Evolutionary conservation across 169 alveolate species (phyloP).

Genomic region (Plasmodium knowlesi): DNA sequence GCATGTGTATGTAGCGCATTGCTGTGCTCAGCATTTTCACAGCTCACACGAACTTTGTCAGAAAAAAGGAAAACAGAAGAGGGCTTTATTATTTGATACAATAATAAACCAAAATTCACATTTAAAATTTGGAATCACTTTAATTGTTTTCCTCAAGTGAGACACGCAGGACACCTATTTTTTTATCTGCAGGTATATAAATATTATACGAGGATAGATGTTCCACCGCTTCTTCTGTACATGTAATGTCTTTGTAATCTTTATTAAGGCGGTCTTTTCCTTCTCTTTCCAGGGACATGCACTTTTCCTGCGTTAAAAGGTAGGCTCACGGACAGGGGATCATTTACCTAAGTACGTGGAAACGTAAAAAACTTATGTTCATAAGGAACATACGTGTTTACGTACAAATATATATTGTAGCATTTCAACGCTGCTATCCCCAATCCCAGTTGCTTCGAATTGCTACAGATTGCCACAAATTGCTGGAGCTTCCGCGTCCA

Average conservation of each 20-base stretch:
- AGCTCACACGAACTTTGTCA: not conserved
- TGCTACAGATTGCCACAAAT: not conserved
- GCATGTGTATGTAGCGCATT: not conserved
- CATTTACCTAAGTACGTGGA: not conserved
- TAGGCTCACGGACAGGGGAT: not conserved
- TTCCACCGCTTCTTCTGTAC: too few species aligned
- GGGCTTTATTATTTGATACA: not conserved
- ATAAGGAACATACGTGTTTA: not conserved
- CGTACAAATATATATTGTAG: not conserved
- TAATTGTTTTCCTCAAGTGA: not conserved
- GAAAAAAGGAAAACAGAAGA: not conserved
- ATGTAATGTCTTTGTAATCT: not conserved
- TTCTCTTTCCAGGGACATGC: not conserved
- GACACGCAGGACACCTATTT: not conserved
- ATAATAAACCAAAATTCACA: not conserved
- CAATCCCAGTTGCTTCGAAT: not conserved
- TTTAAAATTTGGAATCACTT: not conserved
- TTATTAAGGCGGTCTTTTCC: not conserved
- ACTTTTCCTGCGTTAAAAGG: not conserved
- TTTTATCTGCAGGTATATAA: not conserved
- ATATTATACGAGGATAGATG: not conserved
- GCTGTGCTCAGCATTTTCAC: not conserved
- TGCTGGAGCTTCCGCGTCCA: not conserved
- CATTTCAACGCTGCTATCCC: not conserved
- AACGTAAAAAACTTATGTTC: not conserved